A percentile compares a stretch with the other conserved stretches of the same genome.
Evolutionary conservation across 1,284 basidiomycete genomes (phyloP).

Genomic region (Pseudozyma flocculosa): DNA sequence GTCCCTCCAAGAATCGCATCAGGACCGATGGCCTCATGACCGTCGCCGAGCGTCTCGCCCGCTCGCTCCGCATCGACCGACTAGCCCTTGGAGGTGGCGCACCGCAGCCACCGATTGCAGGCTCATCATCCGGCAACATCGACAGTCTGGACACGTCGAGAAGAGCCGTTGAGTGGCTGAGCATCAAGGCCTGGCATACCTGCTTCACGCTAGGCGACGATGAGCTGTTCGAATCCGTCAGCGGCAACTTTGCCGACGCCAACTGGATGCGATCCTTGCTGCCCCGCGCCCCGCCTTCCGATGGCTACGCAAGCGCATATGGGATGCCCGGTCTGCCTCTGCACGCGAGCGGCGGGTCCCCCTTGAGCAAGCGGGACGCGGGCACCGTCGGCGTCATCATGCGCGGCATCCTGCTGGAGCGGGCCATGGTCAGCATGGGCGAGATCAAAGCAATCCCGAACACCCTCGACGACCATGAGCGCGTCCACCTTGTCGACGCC

Average conservation of each 20-base stretch:
- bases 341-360: too few relatives aligned
- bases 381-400: conserved; percentile 24
- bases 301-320: too few relatives aligned
- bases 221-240: conserved; percentile 27
- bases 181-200: conserved; percentile 28
- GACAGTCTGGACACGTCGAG: conserved; percentile 25
- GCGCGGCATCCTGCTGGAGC: conserved; percentile 18
- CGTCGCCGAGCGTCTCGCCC: conserved; percentile 18
- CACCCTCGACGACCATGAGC: conserved; percentile 12
- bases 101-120: conserved; percentile 24
- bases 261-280: conserved; percentile 26
- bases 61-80: conserved; percentile 25
- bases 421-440: conserved; percentile 13
- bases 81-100: too few relatives aligned
- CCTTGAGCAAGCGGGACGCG: too few relatives aligned
- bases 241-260: conserved; percentile 16
- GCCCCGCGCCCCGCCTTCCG: too few relatives aligned
- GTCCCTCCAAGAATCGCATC: conserved; percentile 23
- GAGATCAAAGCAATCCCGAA: conserved; percentile 8
- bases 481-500: too few relatives aligned
- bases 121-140: too few relatives aligned
- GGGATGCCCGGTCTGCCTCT: too few relatives aligned
- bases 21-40: conserved; percentile 23
- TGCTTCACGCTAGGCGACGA: conserved; percentile 29
- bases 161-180: conserved; percentile 23